These are phyloP conservation scores for Bruguiera sexangula DNA, from an alignment of 345 rosid genomes.

Conservation along the genomic window DNA sequence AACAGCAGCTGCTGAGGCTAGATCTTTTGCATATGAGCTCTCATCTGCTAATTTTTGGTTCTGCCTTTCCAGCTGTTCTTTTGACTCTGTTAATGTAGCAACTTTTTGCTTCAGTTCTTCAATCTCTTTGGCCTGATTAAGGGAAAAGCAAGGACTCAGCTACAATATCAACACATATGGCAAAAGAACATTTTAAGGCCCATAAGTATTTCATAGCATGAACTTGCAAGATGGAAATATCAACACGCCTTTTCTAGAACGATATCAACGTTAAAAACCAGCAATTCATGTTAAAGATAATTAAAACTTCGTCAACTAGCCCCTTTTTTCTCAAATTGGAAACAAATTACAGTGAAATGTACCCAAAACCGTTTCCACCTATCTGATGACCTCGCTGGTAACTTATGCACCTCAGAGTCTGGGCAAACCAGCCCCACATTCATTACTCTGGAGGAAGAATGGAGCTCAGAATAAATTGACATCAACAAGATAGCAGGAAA, in stretches of 20 bases:
- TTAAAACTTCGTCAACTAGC: neutral
- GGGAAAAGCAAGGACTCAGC: slow-evolving; percentile 15
- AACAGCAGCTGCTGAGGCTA: slow-evolving; percentile 99
- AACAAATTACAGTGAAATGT: neutral
- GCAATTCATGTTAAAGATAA: neutral
- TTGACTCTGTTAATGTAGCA: slow-evolving; percentile 48
- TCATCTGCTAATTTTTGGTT: slow-evolving; percentile 89
- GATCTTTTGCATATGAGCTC: slow-evolving; percentile 94
- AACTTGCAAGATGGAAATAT: neutral
- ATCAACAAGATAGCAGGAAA: neutral
- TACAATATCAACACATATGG: slow-evolving; percentile 6
- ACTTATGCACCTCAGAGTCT: neutral
- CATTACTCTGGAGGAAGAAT: neutral
- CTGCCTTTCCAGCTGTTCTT: slow-evolving; percentile 65
- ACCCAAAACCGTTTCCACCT: neutral
- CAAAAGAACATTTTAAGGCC: neutral
- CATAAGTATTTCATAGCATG: neutral
- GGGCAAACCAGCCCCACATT: no score
- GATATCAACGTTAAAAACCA: neutral
- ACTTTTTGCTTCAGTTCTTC: slow-evolving; percentile 76
- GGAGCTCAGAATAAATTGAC: no score
- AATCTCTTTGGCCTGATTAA: slow-evolving; percentile 54
- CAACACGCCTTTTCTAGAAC: no score
- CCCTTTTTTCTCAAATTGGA: neutral
- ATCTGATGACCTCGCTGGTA: neutral